A percentile compares a stretch with the other conserved stretches of the same genome.
Evolutionary conservation across 768 basidiomycete species (phyloP).

Genomic region (Panus rudis): DNA sequence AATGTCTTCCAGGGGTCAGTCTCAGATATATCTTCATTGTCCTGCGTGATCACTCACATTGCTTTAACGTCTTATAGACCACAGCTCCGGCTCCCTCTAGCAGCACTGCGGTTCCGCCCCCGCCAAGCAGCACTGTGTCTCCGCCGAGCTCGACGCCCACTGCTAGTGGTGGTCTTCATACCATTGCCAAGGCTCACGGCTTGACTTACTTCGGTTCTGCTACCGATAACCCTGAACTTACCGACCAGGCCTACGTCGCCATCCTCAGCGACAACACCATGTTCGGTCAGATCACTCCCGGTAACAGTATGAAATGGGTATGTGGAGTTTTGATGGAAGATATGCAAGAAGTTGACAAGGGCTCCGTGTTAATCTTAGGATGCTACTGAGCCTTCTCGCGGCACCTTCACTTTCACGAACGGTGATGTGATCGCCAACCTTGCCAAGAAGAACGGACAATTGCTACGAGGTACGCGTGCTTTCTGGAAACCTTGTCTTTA

Average conservation of each 20-base stretch:
- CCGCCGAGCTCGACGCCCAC: too few relatives aligned
- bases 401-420: conserved; percentile 37
- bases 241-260: conserved; percentile 30
- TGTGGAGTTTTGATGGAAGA: background rate
- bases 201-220: conserved; percentile 43
- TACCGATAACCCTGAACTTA: conserved; percentile 40
- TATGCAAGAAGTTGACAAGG: background rate
- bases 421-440: conserved; percentile 40
- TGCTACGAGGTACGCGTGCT: conserved; percentile 33
- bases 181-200: conserved; percentile 30
- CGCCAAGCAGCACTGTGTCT: too few relatives aligned
- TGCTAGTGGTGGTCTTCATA: too few relatives aligned
- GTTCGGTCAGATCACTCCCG: conserved; percentile 40
- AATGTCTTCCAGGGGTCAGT: conserved; percentile 10
- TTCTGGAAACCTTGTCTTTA: background rate
- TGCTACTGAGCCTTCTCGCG: conserved; percentile 43
- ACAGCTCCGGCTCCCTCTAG: too few relatives aligned
- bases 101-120: too few relatives aligned
- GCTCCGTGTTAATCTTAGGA: conserved; percentile 27
- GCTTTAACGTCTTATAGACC: too few relatives aligned
- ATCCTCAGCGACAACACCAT: conserved; percentile 29
- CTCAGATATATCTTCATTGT: too few relatives aligned
- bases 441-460: conserved; percentile 39
- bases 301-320: conserved; percentile 42
- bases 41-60: too few relatives aligned